These are phyloP conservation scores for Jatropha podagrica DNA, from an alignment of 441 rosid genomes.

Conservation along the genomic window DNA sequence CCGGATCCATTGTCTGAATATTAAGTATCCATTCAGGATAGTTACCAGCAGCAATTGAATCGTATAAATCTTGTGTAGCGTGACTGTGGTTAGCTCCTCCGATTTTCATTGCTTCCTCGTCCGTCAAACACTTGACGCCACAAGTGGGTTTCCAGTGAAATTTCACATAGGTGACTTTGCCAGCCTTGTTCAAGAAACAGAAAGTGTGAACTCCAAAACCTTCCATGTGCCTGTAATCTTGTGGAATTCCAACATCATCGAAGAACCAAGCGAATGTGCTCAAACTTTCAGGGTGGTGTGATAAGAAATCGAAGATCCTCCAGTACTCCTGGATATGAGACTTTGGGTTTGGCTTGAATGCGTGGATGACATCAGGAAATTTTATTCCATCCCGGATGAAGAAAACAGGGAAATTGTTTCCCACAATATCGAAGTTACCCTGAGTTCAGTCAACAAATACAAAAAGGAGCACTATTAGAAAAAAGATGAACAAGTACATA, in stretches of 20 bases:
- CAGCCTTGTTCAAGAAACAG: conserved; percentile 74
- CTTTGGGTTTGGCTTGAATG: conserved; percentile 93
- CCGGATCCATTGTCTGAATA: conserved; percentile 88
- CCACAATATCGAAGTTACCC: conserved; percentile 99
- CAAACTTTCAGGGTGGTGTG: conserved; percentile 95
- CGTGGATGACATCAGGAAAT: conserved; percentile 97
- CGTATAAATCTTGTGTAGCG: conserved; percentile 91
- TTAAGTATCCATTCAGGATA: conserved; percentile 89
- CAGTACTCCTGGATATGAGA: conserved; percentile 95
- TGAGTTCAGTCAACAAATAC: conserved; percentile 15
- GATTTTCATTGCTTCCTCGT: conserved; percentile 82
- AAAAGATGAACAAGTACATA: neutral
- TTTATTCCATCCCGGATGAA: conserved; percentile 94
- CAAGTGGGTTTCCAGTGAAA: conserved; percentile 98
- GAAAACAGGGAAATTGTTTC: conserved; percentile 97
- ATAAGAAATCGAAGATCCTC: conserved; percentile 92
- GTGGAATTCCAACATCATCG: conserved; percentile 96
- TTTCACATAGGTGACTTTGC: conserved; percentile 77
- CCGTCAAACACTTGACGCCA: conserved; percentile 75
- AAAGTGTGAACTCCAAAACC: conserved; percentile 91
- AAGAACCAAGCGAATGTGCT: conserved; percentile 88
- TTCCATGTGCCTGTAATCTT: conserved; percentile 96
- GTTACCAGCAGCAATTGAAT: conserved; percentile 88
- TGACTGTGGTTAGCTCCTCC: conserved; percentile 98
- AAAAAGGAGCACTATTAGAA: neutral